phyloP scores from a whole-genome alignment of 225 moss, liverwort and hornwort genomes.

The Anthoceros angustus region DNA sequence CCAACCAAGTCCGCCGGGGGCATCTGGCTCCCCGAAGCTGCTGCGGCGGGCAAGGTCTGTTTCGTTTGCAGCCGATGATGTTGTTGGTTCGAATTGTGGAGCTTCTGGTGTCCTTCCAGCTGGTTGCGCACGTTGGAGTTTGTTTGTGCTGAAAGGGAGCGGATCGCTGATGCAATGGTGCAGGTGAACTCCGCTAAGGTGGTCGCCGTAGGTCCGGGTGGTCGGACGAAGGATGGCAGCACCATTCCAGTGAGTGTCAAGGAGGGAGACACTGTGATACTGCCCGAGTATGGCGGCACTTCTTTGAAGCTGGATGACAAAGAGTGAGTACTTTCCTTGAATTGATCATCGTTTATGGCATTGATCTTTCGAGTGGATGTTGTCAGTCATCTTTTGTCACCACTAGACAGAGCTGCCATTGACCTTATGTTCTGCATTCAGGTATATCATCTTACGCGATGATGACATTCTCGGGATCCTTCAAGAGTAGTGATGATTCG shows the following conservation, averaged over 20 bases:
- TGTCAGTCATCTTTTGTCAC: no score
- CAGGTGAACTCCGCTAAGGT: conserved; percentile 80
- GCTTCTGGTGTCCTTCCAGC: background rate
- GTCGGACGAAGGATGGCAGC: conserved; percentile 54
- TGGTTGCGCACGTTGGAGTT: background rate
- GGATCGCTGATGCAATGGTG: conserved; percentile 6
- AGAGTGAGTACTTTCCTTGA: conserved; percentile 38
- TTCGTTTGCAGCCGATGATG: background rate
- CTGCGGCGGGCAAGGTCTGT: conserved; percentile 14
- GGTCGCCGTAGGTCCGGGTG: conserved; percentile 67
- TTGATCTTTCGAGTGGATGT: background rate
- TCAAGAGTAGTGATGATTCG: background rate
- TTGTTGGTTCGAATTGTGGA: background rate
- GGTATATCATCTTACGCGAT: conserved; percentile 2
- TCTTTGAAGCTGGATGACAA: conserved; percentile 60
- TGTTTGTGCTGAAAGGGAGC: background rate
- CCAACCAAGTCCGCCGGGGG: conserved; percentile 71
- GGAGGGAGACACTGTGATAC: conserved; percentile 76
- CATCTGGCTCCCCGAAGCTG: conserved; percentile 60
- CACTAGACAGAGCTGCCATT: no score
- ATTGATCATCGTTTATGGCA: background rate
- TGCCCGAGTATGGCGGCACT: conserved; percentile 86
- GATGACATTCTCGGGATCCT: conserved; percentile 2
- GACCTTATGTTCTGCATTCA: background rate
- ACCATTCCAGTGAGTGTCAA: conserved; percentile 54